phyloP scores from a whole-genome alignment of 2,329 filamentous ascomycete species.

The Fusarium guadeloupense region DNA sequence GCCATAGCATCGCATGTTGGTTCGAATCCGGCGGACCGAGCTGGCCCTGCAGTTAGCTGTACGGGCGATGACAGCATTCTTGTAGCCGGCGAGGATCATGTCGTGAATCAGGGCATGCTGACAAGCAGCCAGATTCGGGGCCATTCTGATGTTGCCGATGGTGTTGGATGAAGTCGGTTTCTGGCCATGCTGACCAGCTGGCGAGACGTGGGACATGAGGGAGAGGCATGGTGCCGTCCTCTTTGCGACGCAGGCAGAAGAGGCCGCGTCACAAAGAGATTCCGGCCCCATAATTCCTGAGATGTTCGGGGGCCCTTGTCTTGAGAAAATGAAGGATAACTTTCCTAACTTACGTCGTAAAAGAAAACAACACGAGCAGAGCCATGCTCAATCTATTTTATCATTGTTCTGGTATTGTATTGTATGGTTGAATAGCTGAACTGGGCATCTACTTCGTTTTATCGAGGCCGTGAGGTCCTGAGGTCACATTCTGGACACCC shows the following conservation, averaged over 20 bases:
- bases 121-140: neutral
- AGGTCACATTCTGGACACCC: too few species aligned
- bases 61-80: slow-evolving; percentile 1
- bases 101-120: neutral
- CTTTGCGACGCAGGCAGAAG: slow-evolving; percentile 2
- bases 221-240: neutral
- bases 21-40: neutral
- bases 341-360: neutral
- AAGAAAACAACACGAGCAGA: neutral
- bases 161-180: neutral
- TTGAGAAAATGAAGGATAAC: neutral
- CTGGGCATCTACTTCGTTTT: too few species aligned
- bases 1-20: slow-evolving; percentile 1
- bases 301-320: neutral
- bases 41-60: neutral
- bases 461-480: too few species aligned
- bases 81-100: slow-evolving; percentile 7
- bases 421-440: neutral
- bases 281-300: neutral
- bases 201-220: neutral
- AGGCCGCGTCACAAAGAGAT: neutral
- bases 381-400: neutral
- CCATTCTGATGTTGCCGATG: neutral
- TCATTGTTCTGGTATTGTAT: neutral
- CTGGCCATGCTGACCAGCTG: neutral